Evolutionary conservation across 1,139 yeast genomes (phyloP), one percentile per base, ranked within the genome.

Genomic region (Debaryomyces robertsiae): DNA sequence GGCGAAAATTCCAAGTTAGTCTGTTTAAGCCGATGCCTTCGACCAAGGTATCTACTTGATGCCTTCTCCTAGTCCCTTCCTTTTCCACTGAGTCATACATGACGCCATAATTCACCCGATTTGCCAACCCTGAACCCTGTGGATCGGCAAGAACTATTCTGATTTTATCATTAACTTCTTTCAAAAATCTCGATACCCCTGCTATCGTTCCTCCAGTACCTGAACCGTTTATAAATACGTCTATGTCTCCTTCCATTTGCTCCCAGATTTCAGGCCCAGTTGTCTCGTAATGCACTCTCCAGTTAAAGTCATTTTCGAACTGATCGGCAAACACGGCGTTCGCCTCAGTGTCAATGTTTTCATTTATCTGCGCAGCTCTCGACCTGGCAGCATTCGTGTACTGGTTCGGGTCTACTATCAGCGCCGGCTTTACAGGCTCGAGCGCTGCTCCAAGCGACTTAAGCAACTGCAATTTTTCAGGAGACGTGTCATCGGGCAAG

Each of bases 21-120:
- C 98, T 69, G 55, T 89, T 93, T 42, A 93, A 67, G 0, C 98
- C 98, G 32, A 93, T 85, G 0, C 98, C 98, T 62, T 93, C 98
- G 2, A 93, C 84, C 2, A 91, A 61, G 0, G 98, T 93, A 60
- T 93, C 98, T 1, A 93, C 98, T 62, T 93, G 98, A 58, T 93
- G 98, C 51, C 98, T 73, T 57, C 98, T 75, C 52, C 98, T 73
- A 0, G 94, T 88, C 1, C 98, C 98, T 64, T 93, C 98, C 50
- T 76, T 82, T 61, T 93, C 98, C 13, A 82, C 91, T 2, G 72
- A 50, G 53, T 91, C 96, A 60, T 88, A 93, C 97, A 93, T 89
- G 5, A 93, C 98, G 1, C 97, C 97, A 55, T 68, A 82, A 54
- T 88, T 88, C 42, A 93, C 79, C 46, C 95, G 70, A 64, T 93